Percentiles rank a stretch among this genome's conserved stretches.
phyloP scores from a whole-genome alignment of 108 stramenopile genomes.

The Ochromonas danica region DNA sequence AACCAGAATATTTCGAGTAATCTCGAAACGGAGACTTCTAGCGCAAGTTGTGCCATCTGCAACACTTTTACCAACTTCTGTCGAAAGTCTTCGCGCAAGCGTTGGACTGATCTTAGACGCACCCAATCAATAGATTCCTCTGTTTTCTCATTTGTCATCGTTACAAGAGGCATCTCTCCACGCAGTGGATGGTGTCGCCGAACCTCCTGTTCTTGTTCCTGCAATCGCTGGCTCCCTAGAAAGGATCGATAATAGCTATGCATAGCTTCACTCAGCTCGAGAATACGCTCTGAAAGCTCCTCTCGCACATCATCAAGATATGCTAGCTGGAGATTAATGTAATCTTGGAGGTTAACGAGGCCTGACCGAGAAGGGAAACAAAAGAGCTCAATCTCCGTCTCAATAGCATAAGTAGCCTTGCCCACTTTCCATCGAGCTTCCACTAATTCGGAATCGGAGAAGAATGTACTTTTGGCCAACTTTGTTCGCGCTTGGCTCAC shows the following conservation, averaged over 20 bases:
- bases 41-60: background rate
- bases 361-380: background rate
- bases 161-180: background rate
- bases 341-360: background rate
- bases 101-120: conserved; percentile 6
- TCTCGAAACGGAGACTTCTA: background rate
- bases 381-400: conserved; percentile 1
- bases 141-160: too few species aligned
- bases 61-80: background rate
- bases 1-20: conserved; percentile 26
- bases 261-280: background rate
- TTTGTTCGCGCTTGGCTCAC: background rate
- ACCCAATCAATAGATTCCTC: conserved; percentile 8
- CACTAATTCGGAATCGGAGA: background rate
- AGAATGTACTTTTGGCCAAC: background rate
- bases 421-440: background rate
- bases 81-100: conserved; percentile 10
- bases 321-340: background rate
- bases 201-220: background rate
- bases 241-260: background rate
- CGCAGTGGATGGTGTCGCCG: conserved; percentile 5
- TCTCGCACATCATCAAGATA: background rate
- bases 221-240: background rate
- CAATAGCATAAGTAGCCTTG: background rate
- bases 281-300: background rate